Conservation (phyloP, 2,329 filamentous ascomycete genomes). For the Alternaria brassicae region DNA sequence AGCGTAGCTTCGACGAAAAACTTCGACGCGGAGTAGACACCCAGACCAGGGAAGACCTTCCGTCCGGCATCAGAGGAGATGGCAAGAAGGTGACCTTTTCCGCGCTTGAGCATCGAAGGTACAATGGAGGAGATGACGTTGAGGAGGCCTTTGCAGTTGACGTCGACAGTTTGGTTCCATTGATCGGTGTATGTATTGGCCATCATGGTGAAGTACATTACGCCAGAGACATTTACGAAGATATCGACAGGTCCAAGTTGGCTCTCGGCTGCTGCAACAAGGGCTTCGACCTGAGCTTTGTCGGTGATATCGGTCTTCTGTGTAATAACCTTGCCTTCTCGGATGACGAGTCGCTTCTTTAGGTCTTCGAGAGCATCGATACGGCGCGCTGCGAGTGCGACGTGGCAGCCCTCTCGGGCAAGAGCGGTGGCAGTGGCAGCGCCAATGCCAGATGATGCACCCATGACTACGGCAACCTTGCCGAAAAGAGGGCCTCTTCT, state of each 20-base stretch:
- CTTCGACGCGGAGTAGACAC: conserved; percentile 83
- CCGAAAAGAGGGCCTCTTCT: conserved; percentile 68
- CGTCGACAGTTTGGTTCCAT: conserved; percentile 83
- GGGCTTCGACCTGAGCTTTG: conserved; percentile 68
- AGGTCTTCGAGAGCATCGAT: conserved; percentile 71
- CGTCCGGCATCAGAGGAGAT: conserved; percentile 84
- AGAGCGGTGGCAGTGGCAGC: conserved; percentile 75
- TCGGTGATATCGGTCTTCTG: conserved; percentile 77
- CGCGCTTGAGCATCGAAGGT: conserved; percentile 73
- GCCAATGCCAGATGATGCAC: conserved; percentile 80
- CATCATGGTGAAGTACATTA: conserved; percentile 93
- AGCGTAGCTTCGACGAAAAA: conserved; percentile 86
- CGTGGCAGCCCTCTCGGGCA: conserved; percentile 72
- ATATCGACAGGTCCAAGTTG: conserved; percentile 78
- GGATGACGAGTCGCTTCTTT: conserved; percentile 65
- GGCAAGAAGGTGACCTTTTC: conserved; percentile 75
- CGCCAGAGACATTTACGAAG: conserved; percentile 79
- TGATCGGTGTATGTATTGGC: conserved; percentile 74
- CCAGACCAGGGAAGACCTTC: conserved; percentile 81
- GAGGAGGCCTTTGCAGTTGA: conserved; percentile 84
- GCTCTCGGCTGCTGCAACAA: conserved; percentile 65
- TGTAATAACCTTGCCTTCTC: conserved; percentile 70
- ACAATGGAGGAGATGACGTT: conserved; percentile 74
- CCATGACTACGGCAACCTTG: conserved; percentile 77
- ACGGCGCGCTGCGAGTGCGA: conserved; percentile 75